Base-by-base conservation (phyloP, 495 filamentous ascomycete genomes). In the Annulohypoxylon maeteangense region DNA sequence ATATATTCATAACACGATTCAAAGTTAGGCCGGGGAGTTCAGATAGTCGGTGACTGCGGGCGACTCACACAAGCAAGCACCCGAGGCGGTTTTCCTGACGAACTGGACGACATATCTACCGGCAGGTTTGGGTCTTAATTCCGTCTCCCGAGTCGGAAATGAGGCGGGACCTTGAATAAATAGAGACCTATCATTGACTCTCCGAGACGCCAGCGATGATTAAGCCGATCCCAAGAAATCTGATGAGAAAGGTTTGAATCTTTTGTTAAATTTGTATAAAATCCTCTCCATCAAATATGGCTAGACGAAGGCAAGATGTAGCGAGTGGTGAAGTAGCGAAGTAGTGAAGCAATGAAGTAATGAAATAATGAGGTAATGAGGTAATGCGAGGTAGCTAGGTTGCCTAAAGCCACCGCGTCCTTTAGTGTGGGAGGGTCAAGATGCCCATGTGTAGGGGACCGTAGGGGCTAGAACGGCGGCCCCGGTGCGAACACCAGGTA, bases 41-140 rank as follows among this genome's bases (percentile, higher is more conserved):
- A 40, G 34, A 47, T 7, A 57, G 0, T 34, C 27, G 62, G 29
- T 47, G 47, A 20, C 22, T 51, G 36, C 27, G 32, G 31, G 18
- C 44, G 34, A 73, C 70, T 69, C 62, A 73, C 70, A 63, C 70
- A 73, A 73, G 70, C 70, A 61, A 73, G 70, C 34, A 73, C 65
- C 42, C 70, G 55, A 18, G 70, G 70, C 23, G 61, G 47, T 44
- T 73, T 73, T 65, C 65, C 70, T n/a, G 70, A 73, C 16, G 70
- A 73, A 44, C 56, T 73, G 23, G 70, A 73, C 32, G 70, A 29
- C 70, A 73, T 73, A 53, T 50, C 32, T 66, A 57, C 27, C 36
- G 56, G 36, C 47, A 42, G 25, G 29, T 47, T 55, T 56, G 42
- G 12, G 36, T 40, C 45, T 20, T 18, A 53, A 44, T 25, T 20